Evolutionary conservation across 2,329 filamentous ascomycete species (phyloP), one percentile per base, ranked within the genome.

Genomic region (Stagonosporopsis vannaccii): DNA sequence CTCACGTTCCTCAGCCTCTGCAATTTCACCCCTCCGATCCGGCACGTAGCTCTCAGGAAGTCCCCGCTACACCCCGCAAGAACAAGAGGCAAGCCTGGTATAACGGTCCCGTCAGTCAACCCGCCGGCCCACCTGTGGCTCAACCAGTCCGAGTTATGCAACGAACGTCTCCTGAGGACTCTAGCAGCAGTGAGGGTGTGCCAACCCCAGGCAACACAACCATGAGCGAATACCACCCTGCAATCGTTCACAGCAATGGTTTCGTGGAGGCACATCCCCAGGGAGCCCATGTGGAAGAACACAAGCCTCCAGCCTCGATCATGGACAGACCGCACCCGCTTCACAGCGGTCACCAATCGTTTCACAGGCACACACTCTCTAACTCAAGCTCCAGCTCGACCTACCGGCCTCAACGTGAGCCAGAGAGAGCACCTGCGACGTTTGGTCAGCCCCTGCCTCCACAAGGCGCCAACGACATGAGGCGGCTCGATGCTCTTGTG

Each of bases 21-120:
- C 73, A 70, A 17, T 58, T 66, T 23, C 62, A 68, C 17, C 66
- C 62, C 17, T 73, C 62, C 75, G 76, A 66, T 67, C 59, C 69
- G 66, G 61, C 62, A 68, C 61, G 69, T 67, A 74, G 72, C 56
- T 77, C 63, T 60, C 77, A 73, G 62, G 73, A 75, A 55, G 71
- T 58, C 32, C 73, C 75, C 30, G 78, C 82, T 9, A 86, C 84
- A 0, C 80, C 84, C 3, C 82, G 85, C 8, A 86, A 85, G 60
- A 79, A 78, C 26, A 90, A 90, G 69, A 84, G 90, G 2, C 87
- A 88, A 56, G 90, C 83, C 1, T 92, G 89, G 89, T 91, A 91
- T 66, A 86, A 90, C 55, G 83, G 82, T 11, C 82, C 82, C 23
- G 59, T 79, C 17, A 58, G 64, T 32, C 58, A 69, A 51, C 53